A percentile compares a stretch with the other conserved stretches of the same genome.
These are phyloP conservation scores for Alternaria angustiovoidea DNA, from an alignment of 2,329 filamentous ascomycete species.

Conservation along the genomic window DNA sequence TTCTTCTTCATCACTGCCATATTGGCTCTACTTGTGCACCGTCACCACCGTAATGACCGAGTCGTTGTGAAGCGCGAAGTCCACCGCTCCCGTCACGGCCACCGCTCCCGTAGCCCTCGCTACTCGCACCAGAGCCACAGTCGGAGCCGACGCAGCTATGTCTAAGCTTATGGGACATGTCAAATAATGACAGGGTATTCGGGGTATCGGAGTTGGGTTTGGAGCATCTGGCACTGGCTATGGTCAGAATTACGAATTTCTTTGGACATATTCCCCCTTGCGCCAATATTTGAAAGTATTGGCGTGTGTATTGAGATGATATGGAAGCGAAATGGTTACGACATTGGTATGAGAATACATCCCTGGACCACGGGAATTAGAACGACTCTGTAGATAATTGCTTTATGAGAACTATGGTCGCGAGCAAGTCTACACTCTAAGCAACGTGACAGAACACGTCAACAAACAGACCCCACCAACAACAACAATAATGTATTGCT, in stretches of 20 bases:
- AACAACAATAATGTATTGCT: background rate
- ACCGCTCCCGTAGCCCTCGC: conserved; percentile 50
- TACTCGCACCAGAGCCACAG: conserved; percentile 46
- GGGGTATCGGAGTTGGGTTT: conserved; percentile 6
- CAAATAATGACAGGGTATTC: background rate
- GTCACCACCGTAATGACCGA: conserved; percentile 55
- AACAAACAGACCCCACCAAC: background rate
- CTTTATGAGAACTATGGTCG: conserved; percentile 1
- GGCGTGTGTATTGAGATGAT: background rate
- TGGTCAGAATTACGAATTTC: conserved; percentile 26
- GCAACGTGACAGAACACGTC: background rate
- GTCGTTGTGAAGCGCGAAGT: conserved; percentile 63
- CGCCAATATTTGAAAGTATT: conserved; percentile 14
- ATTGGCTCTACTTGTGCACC: conserved; percentile 69
- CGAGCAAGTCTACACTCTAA: conserved; percentile 1
- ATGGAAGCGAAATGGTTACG: conserved; percentile 2
- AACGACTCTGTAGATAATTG: conserved; percentile 9
- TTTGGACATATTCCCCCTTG: conserved; percentile 22
- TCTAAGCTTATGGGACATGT: conserved; percentile 24
- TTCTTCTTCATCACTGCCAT: conserved; percentile 51
- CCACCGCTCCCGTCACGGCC: conserved; percentile 55
- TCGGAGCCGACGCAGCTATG: conserved; percentile 50
- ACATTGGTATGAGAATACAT: conserved; percentile 13
- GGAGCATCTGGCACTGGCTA: conserved; percentile 3
- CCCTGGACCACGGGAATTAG: conserved; percentile 1